Evolutionary conservation across 257 asterid species (phyloP).

Genomic region (Avicennia marina): DNA sequence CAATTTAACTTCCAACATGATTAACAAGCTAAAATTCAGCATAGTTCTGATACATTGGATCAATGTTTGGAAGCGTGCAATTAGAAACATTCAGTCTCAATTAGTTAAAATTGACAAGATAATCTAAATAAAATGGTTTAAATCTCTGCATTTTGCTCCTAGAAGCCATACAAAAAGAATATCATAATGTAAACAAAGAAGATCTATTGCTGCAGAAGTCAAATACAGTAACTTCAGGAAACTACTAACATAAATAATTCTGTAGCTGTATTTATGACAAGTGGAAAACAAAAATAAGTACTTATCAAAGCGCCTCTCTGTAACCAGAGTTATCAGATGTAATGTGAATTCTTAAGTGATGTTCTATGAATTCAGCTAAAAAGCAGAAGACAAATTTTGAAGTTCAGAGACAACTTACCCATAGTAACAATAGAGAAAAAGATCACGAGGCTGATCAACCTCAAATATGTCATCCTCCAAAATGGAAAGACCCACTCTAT

Average conservation of each 20-base stretch:
- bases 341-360: constrained; percentile 2
- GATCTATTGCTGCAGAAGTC: background rate
- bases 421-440: constrained; percentile 80
- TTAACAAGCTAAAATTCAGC: background rate
- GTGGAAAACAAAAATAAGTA: too few relatives aligned
- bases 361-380: constrained; percentile 9
- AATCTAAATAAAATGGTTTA: background rate
- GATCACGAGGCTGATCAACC: constrained; percentile 86
- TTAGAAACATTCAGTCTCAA: background rate
- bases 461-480: constrained; percentile 71
- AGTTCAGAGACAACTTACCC: constrained; percentile 52
- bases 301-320: background rate
- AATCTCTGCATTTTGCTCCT: background rate
- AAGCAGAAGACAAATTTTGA: background rate
- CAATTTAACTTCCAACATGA: constrained; percentile 9
- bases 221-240: background rate
- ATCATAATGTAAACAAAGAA: background rate
- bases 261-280: background rate
- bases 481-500: constrained; percentile 66
- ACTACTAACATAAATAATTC: background rate
- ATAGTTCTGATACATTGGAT: background rate
- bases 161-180: background rate
- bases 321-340: background rate
- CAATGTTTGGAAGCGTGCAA: constrained; percentile 7
- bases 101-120: background rate